Conservation (phyloP, 805 yeast species). For the Saturnispora besseyi region DNA sequence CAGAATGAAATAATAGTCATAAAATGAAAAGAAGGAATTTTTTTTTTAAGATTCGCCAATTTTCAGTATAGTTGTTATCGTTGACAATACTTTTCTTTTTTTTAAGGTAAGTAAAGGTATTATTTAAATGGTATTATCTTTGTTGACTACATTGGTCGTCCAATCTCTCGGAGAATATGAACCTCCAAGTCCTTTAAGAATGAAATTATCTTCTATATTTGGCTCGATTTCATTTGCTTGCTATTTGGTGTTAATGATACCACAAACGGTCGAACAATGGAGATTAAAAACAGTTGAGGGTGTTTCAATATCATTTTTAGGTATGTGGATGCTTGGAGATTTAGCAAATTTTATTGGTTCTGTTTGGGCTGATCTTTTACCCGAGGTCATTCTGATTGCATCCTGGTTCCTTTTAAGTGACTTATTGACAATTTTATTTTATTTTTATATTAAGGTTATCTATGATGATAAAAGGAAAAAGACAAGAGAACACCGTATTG, state of each 20-base stretch:
- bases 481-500: constrained; percentile 9
- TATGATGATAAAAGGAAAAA: constrained; percentile 29
- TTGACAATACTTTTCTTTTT: not conserved
- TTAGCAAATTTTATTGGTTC: constrained; percentile 59
- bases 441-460: constrained; percentile 49
- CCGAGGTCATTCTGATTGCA: constrained; percentile 62
- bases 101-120: not conserved
- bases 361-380: constrained; percentile 58
- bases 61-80: too few species aligned
- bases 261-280: constrained; percentile 79
- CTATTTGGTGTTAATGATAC: constrained; percentile 68
- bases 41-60: too few species aligned
- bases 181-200: not conserved
- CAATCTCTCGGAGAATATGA: not conserved
- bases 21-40: not conserved
- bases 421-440: constrained; percentile 47
- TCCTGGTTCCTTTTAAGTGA: constrained; percentile 74
- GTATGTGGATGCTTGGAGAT: constrained; percentile 69
- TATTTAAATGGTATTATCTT: not conserved
- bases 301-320: constrained; percentile 56
- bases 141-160: not conserved
- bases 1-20: not conserved
- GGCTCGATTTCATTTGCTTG: constrained; percentile 71
- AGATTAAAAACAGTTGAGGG: constrained; percentile 67
- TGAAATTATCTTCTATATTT: constrained; percentile 45